These are phyloP conservation scores for Termitomyces bulborhizus DNA, from an alignment of 768 basidiomycete genomes.

Conservation along the genomic window DNA sequence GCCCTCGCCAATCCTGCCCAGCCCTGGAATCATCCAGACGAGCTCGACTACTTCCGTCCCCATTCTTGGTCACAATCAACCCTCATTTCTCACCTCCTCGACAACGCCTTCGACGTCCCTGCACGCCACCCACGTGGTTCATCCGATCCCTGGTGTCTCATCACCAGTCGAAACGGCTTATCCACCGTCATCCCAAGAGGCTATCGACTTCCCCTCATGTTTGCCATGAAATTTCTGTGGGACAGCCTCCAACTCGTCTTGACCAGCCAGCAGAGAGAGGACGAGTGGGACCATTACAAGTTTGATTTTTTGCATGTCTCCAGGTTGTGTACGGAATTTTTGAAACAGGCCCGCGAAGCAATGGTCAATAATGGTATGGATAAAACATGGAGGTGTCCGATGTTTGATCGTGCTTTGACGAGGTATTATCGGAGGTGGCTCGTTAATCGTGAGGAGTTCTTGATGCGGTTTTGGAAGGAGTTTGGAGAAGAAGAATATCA, in stretches of 20 bases:
- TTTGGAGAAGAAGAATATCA: constrained; percentile 37
- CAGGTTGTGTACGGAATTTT: constrained; percentile 29
- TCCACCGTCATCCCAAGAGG: constrained; percentile 25
- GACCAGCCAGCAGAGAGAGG: constrained; percentile 23
- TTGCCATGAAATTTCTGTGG: constrained; percentile 39
- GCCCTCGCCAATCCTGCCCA: not conserved
- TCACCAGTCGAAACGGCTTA: constrained; percentile 14
- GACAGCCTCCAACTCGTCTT: constrained; percentile 33
- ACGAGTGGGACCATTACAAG: constrained; percentile 36
- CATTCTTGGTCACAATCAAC: constrained; percentile 24
- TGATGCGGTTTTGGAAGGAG: constrained; percentile 32
- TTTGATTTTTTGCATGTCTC: constrained; percentile 39
- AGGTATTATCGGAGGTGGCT: constrained; percentile 39
- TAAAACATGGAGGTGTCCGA: constrained; percentile 30
- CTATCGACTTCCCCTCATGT: constrained; percentile 40
- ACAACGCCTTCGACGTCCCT: constrained; percentile 31
- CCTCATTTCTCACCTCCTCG: constrained; percentile 27
- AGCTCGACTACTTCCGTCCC: constrained; percentile 29
- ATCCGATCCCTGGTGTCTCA: constrained; percentile 13
- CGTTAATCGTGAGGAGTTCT: constrained; percentile 29
- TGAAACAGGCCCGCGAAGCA: constrained; percentile 25
- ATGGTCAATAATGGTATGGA: constrained; percentile 22
- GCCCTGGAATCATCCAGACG: constrained; percentile 34
- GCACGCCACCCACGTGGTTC: constrained; percentile 14
- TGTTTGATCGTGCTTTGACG: constrained; percentile 36